phyloP scores from a whole-genome alignment of 1,284 basidiomycete genomes.

The Moesziomyces sp. region DNA sequence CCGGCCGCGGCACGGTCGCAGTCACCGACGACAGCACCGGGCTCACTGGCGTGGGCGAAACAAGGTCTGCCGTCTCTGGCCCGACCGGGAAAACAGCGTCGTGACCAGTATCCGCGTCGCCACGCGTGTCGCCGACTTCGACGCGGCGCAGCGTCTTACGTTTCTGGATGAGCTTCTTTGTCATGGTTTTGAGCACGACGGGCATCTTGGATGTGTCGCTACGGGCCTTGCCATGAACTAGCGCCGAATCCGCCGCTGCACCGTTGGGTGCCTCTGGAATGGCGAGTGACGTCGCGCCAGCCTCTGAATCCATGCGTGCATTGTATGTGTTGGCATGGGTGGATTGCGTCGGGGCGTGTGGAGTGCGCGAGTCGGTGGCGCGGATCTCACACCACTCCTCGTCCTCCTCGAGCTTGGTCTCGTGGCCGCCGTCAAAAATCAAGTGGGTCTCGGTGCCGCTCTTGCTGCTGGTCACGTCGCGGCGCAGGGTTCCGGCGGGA shows the following conservation, averaged over 20 bases:
- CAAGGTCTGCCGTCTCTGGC: too few species aligned
- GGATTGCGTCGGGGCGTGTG: neutral
- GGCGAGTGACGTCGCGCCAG: neutral
- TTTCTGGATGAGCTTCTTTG: slow-evolving; percentile 69
- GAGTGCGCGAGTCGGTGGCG: slow-evolving; percentile 15
- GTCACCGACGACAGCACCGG: slow-evolving; percentile 21
- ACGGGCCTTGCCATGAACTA: neutral
- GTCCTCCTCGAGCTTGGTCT: slow-evolving; percentile 43
- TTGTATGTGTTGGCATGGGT: too few species aligned
- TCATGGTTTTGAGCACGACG: slow-evolving; percentile 70
- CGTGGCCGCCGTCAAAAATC: slow-evolving; percentile 37
- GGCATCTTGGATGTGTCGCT: slow-evolving; percentile 64
- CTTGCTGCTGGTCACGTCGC: slow-evolving; percentile 39
- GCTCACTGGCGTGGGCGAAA: too few species aligned
- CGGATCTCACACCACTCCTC: slow-evolving; percentile 51
- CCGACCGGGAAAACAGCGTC: neutral
- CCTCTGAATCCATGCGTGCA: too few species aligned
- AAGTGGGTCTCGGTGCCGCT: slow-evolving; percentile 43
- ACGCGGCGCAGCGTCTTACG: slow-evolving; percentile 67
- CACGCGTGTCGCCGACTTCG: slow-evolving; percentile 46
- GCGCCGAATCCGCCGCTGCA: neutral
- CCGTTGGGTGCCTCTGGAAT: slow-evolving; percentile 41
- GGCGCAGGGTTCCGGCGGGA: slow-evolving; percentile 10
- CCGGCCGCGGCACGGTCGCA: slow-evolving; percentile 2
- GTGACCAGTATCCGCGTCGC: slow-evolving; percentile 5